Conservation (phyloP, 75 land plant species). For the Selaginella tamariscina region DNA sequence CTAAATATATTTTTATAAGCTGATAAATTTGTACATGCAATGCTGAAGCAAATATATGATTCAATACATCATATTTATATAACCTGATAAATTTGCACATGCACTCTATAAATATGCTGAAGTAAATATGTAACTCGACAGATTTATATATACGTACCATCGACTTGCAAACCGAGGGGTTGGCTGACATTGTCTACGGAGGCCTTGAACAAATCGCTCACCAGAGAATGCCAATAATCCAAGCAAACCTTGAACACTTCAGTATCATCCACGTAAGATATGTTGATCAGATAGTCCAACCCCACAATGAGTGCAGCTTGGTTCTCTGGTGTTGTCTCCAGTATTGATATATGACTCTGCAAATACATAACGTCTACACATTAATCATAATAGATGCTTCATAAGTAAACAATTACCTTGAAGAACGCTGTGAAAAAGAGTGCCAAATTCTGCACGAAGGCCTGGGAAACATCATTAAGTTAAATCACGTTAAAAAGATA, state of each 20-base stretch:
- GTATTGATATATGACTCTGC: conserved; percentile 74
- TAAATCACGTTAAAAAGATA: conserved; percentile 9
- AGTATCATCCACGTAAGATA: conserved; percentile 96
- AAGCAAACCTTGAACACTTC: conserved; percentile 98
- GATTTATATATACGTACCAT: background rate
- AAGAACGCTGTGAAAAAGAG: conserved; percentile 91
- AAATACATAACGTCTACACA: conserved; percentile 8
- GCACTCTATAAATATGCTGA: too few relatives aligned
- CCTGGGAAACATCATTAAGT: conserved; percentile 26
- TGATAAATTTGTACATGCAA: too few relatives aligned
- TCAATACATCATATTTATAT: too few relatives aligned
- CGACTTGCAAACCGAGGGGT: background rate
- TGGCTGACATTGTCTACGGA: background rate
- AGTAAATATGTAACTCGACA: too few relatives aligned
- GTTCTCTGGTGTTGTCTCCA: conserved; percentile 72
- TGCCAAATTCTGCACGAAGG: conserved; percentile 90
- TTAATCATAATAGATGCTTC: background rate
- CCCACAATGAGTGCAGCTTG: conserved; percentile 59
- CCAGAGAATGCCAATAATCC: conserved; percentile 96
- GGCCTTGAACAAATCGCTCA: conserved; percentile 61
- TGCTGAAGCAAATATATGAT: too few relatives aligned
- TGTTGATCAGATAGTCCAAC: conserved; percentile 78
- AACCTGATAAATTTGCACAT: too few relatives aligned
- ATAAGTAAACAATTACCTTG: conserved; percentile 45
- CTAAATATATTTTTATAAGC: too few relatives aligned